Conservation (phyloP, 2,329 filamentous ascomycete genomes). For the Phyllosticta capitalensis region DNA sequence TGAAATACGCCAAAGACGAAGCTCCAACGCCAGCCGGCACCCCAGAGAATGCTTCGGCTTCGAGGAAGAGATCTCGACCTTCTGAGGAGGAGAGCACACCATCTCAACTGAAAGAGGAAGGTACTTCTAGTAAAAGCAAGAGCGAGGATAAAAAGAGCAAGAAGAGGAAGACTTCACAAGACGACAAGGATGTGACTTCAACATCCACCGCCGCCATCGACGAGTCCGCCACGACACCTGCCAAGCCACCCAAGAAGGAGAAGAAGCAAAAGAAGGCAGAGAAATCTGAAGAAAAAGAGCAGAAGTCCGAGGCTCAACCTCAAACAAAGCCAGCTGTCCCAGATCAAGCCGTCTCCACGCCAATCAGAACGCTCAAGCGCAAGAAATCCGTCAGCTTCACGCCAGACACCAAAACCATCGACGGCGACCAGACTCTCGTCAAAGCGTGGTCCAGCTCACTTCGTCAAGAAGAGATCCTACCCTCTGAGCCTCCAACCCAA, state of each 20-base stretch:
- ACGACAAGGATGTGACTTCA: background rate
- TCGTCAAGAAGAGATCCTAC: conserved; percentile 1
- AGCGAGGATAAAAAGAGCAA: conserved; percentile 6
- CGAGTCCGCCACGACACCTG: background rate
- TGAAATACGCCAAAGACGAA: conserved; percentile 37
- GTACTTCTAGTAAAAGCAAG: background rate
- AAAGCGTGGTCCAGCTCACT: conserved; percentile 33
- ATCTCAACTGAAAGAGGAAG: background rate
- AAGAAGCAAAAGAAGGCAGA: conserved; percentile 22
- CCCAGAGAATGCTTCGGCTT: background rate
- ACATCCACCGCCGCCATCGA: background rate
- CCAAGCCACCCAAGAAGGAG: conserved; percentile 4
- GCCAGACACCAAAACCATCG: conserved; percentile 50
- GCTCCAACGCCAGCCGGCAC: background rate
- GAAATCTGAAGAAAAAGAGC: conserved; percentile 8
- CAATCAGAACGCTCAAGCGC: conserved; percentile 12
- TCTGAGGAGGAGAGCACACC: background rate
- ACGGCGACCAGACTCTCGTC: conserved; percentile 46
- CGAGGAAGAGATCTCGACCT: conserved; percentile 2
- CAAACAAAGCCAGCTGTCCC: background rate
- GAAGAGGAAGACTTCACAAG: conserved; percentile 1
- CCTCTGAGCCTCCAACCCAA: background rate
- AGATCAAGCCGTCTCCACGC: conserved; percentile 2
- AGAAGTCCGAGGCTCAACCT: background rate
- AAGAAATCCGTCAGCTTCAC: conserved; percentile 57